phyloP scores from a whole-genome alignment of 2,329 filamentous ascomycete species.

The Aspergillus ochraceoroseus region DNA sequence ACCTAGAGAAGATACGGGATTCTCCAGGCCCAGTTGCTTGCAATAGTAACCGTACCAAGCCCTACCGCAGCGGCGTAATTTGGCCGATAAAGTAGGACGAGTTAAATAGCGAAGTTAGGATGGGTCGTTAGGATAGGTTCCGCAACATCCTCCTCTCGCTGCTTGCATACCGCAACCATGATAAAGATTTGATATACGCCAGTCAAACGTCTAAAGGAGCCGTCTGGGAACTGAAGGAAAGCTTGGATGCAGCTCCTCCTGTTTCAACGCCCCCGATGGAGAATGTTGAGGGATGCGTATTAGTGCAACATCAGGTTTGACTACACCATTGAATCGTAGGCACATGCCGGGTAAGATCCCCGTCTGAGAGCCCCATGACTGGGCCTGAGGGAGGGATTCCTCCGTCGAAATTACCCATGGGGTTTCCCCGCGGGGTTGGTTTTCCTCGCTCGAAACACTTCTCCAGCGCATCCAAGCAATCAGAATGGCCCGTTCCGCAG shows the following conservation, averaged over 20 bases:
- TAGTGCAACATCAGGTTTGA: conserved; percentile 9
- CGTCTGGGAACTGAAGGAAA: conserved; percentile 3
- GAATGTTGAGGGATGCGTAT: conserved; percentile 4
- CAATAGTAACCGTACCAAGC: conserved; percentile 32
- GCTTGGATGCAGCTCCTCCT: conserved; percentile 1
- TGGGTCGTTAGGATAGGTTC: conserved; percentile 45
- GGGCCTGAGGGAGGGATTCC: background rate
- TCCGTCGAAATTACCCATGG: conserved; percentile 9
- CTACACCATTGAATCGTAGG: conserved; percentile 1
- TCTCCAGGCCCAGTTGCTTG: conserved; percentile 44
- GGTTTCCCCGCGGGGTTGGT: conserved; percentile 12
- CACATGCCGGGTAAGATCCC: conserved; percentile 12
- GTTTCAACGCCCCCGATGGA: background rate
- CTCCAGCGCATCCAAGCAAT: background rate
- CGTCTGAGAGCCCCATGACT: conserved; percentile 2
- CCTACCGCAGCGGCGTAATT: conserved; percentile 29
- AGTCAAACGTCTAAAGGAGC: no score
- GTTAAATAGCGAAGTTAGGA: conserved; percentile 59
- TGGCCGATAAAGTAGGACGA: conserved; percentile 40
- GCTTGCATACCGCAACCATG: conserved; percentile 23
- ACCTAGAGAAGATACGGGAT: conserved; percentile 47
- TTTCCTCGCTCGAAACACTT: background rate
- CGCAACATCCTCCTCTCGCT: conserved; percentile 24
- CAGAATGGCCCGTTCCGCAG: background rate
- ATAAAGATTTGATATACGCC: background rate